Percentiles rank a stretch among this genome's conserved stretches.
phyloP scores from a whole-genome alignment of 768 basidiomycete species.

The Tulasnella sp. region DNA sequence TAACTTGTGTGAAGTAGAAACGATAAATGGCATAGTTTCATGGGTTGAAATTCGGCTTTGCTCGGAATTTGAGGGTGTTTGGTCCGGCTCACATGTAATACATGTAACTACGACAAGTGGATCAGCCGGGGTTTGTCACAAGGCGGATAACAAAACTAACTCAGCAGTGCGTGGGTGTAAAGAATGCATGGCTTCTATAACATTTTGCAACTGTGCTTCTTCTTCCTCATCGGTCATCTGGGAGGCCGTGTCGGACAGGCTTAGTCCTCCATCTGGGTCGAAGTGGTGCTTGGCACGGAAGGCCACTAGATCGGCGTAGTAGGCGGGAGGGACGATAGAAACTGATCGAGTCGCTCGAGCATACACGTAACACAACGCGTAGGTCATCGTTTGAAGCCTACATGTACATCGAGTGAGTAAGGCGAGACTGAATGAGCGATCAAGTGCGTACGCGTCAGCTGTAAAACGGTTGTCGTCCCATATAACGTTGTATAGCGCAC shows the following conservation, averaged over 20 bases:
- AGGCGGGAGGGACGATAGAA: constrained; percentile 6
- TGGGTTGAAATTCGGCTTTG: no score
- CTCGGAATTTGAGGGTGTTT: no score
- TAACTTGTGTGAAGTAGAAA: no score
- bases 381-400: constrained; percentile 6
- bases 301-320: constrained; percentile 23
- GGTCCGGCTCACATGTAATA: no score
- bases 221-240: neutral
- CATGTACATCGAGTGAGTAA: constrained; percentile 49
- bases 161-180: no score
- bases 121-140: no score
- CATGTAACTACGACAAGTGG: no score
- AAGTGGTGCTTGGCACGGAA: constrained; percentile 1
- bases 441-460: constrained; percentile 24
- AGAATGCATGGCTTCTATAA: no score
- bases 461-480: constrained; percentile 7
- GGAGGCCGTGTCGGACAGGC: neutral
- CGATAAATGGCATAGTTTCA: no score
- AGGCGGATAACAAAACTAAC: no score
- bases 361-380: constrained; percentile 7
- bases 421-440: neutral
- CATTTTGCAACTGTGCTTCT: no score
- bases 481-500: constrained; percentile 20
- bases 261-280: neutral
- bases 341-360: constrained; percentile 11